Percentiles rank a stretch among this genome's conserved stretches.
Conservation (phyloP, 2,329 filamentous ascomycete species). For the Penicillium sp. region DNA sequence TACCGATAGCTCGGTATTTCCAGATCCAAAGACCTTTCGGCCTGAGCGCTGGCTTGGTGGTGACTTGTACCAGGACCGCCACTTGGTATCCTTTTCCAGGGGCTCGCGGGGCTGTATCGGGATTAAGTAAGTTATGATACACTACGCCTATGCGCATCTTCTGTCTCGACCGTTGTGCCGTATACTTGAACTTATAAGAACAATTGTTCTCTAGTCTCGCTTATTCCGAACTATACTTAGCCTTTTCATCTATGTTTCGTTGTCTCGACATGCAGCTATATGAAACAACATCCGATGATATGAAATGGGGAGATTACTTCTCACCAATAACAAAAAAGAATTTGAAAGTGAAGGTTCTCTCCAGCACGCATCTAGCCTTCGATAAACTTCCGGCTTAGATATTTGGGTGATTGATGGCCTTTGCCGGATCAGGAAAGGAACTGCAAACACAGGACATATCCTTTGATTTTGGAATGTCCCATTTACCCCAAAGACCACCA, state of each 20-base stretch:
- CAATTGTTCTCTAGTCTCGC: not conserved
- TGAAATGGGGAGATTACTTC: not conserved
- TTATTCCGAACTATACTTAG: not conserved
- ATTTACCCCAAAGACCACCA: too few species aligned
- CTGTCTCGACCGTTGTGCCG: not conserved
- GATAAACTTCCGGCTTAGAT: not conserved
- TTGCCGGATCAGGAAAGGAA: not conserved
- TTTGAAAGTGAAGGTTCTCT: not conserved
- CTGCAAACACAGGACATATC: not conserved
- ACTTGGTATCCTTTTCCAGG: not conserved
- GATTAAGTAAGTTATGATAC: not conserved
- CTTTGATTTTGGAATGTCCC: not conserved
- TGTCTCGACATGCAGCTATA: not conserved
- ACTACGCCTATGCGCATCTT: not conserved
- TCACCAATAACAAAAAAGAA: not conserved
- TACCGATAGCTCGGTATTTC: not conserved
- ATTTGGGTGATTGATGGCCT: not conserved
- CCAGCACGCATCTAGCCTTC: not conserved
- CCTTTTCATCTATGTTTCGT: not conserved
- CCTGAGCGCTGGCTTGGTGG: not conserved
- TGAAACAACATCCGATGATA: not conserved
- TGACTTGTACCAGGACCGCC: not conserved
- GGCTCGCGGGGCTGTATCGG: not conserved
- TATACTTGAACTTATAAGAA: not conserved
- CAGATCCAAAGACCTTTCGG: not conserved